Evolutionary conservation across 805 yeast genomes (phyloP), one percentile per base, ranked within the genome.

Genomic region (Teunomyces kruisii): DNA sequence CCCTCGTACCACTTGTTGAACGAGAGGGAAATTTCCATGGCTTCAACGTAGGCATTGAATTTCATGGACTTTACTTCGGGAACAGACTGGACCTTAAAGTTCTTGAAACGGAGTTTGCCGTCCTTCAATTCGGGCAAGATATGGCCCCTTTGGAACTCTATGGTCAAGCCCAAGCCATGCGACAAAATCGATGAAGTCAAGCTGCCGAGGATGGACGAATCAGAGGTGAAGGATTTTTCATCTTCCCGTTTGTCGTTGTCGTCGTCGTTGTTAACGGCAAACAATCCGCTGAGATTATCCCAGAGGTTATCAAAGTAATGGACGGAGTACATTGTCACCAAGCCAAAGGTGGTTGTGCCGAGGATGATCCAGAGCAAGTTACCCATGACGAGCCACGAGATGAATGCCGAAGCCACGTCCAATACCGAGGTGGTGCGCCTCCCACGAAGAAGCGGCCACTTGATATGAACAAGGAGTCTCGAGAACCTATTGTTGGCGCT

Each of bases 311-410:
- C 72, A 42, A 62, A 57, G 9, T 58, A 51, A 35, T 79, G 73
- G 3, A 75, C 58, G 1, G 74, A 52, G 53, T 78, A 77, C 56
- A 79, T 66, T 6, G 73, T 49, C 27, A 71, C 65, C 30, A 81
- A 72, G 7, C 72, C 73, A 55, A 79, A 79, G 1, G 83, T 79
- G 7, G 84, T 79, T 2, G 84, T 79, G 3, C 84, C 84, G 44
- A 79, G 61, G 10, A 78, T 56, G 13, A 79, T 65, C 82, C 82
- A 79, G 30, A 79, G 56, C 15, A 78, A 61, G 52, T 79, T 75
- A 0, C 83, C 84, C 81, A 79, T 76, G 26, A 79, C 68, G 9
- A 78, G 58, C 81, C 81, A 79, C 4, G 83, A 78, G 8, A 75
- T 64, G 53, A 79, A 75, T 1, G 84, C 83, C 2, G 79, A 74